These are phyloP conservation scores for Aphanomyces invadans DNA, from an alignment of 352 stramenopile genomes.

Conservation along the genomic window DNA sequence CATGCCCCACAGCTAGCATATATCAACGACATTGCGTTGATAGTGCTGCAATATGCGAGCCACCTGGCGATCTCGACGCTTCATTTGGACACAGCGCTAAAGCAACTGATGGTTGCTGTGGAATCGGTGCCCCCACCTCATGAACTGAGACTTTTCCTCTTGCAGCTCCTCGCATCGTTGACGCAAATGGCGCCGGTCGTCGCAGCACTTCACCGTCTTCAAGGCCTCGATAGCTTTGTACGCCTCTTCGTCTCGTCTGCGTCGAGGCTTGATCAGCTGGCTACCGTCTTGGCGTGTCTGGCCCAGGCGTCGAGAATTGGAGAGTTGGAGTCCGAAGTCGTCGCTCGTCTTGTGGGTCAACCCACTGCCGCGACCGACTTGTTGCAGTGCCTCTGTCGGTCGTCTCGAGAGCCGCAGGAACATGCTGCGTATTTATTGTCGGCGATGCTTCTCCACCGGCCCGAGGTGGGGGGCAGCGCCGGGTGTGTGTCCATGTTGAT, in stretches of 20 bases:
- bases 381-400: conserved; percentile 30
- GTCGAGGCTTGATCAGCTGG: not conserved
- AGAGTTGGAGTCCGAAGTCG: conserved; percentile 11
- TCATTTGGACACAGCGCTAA: not conserved
- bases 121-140: not conserved
- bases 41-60: not conserved
- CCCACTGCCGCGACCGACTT: conserved; percentile 23
- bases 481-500: conserved; percentile 56
- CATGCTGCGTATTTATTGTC: conserved; percentile 53
- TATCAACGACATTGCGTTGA: not conserved
- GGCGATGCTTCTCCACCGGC: conserved; percentile 47
- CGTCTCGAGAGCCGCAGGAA: conserved; percentile 33
- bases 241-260: not conserved
- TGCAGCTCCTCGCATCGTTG: not conserved
- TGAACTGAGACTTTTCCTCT: not conserved
- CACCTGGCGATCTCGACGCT: not conserved
- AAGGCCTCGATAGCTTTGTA: conserved; percentile 13
- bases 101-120: not conserved
- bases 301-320: not conserved
- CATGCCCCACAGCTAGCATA: not conserved
- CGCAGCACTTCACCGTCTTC: not conserved
- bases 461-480: conserved; percentile 39
- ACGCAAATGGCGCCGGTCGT: not conserved
- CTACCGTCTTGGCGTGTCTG: not conserved
- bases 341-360: not conserved